Percentiles rank a stretch among this genome's conserved stretches.
These are phyloP conservation scores for Pythium brassicae DNA, from an alignment of 352 stramenopile genomes.

Conservation along the genomic window DNA sequence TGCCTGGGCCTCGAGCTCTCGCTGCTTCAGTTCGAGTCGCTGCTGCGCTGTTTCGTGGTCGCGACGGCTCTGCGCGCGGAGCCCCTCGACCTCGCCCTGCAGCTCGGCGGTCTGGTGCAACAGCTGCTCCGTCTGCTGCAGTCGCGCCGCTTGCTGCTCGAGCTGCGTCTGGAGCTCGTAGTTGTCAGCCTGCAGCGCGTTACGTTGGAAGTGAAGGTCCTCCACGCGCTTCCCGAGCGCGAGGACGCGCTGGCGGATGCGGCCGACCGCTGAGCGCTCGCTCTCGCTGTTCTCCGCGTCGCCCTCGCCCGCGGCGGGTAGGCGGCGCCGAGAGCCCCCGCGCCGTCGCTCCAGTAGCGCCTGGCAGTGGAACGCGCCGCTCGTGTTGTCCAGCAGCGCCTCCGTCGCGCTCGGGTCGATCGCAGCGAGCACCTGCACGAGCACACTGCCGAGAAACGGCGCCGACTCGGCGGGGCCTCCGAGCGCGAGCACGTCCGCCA, in stretches of 20 bases:
- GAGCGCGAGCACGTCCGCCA: conserved; percentile 24
- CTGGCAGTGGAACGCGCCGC: conserved; percentile 42
- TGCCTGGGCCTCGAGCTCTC: conserved; percentile 21
- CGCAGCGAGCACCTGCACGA: conserved; percentile 38
- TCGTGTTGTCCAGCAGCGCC: conserved; percentile 34
- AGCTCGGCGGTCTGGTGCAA: conserved; percentile 28
- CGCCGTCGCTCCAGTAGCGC: conserved; percentile 40
- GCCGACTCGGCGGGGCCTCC: conserved; percentile 1
- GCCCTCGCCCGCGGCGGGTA: background rate
- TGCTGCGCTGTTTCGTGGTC: conserved; percentile 1
- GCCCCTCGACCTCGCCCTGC: conserved; percentile 30
- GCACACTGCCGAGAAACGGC: conserved; percentile 26
- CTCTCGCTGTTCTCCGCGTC: conserved; percentile 6
- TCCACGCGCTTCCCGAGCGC: conserved; percentile 61
- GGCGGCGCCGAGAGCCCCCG: conserved; percentile 2
- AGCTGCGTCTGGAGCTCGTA: conserved; percentile 69
- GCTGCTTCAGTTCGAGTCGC: background rate
- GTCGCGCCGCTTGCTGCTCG: conserved; percentile 41
- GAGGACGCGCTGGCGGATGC: conserved; percentile 60
- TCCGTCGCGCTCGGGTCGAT: conserved; percentile 39
- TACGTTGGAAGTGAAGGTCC: conserved; percentile 67
- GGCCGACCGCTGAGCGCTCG: conserved; percentile 24
- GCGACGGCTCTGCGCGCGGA: conserved; percentile 2
- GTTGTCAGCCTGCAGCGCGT: conserved; percentile 68
- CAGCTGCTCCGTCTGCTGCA: conserved; percentile 44